A percentile compares a stretch with the other conserved stretches of the same genome.
Evolutionary conservation across 2,329 filamentous ascomycete genomes (phyloP).

Genomic region (Colletotrichum camelliae): DNA sequence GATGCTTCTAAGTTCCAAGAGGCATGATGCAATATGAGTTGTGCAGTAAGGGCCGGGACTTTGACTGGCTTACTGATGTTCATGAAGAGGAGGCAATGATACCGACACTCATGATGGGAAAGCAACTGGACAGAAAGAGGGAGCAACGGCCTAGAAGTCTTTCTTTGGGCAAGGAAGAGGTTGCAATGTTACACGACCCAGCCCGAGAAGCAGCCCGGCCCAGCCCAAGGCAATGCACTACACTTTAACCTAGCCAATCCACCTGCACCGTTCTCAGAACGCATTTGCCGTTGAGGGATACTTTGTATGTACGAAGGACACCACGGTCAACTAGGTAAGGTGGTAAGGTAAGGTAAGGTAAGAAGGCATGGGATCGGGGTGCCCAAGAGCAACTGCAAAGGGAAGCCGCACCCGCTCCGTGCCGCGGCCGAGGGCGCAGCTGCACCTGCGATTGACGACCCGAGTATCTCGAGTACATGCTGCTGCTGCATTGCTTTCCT

Average conservation of each 20-base stretch:
- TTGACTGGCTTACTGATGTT: background rate
- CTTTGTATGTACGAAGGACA: background rate
- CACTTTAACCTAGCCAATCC: background rate
- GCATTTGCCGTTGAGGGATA: background rate
- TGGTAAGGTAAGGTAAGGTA: background rate
- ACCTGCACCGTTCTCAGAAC: background rate
- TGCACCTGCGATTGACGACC: background rate
- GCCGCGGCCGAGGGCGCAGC: background rate
- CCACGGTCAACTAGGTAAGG: background rate
- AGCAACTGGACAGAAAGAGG: background rate
- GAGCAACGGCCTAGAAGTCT: background rate
- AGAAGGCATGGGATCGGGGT: background rate
- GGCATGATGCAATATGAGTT: background rate
- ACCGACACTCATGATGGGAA: background rate
- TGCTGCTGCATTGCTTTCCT: background rate
- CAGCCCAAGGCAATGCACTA: background rate
- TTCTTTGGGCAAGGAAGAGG: background rate
- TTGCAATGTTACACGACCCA: background rate
- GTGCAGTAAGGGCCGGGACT: background rate
- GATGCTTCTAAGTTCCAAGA: background rate
- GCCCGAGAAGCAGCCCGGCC: background rate
- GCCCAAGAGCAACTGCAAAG: background rate
- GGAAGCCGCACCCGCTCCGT: conserved; percentile 11
- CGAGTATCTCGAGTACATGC: background rate
- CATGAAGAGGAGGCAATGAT: background rate